Percentiles rank a stretch among this genome's conserved stretches.
These are phyloP conservation scores for Yarrowia yakushimensis DNA, from an alignment of 805 yeast species.

Conservation along the genomic window DNA sequence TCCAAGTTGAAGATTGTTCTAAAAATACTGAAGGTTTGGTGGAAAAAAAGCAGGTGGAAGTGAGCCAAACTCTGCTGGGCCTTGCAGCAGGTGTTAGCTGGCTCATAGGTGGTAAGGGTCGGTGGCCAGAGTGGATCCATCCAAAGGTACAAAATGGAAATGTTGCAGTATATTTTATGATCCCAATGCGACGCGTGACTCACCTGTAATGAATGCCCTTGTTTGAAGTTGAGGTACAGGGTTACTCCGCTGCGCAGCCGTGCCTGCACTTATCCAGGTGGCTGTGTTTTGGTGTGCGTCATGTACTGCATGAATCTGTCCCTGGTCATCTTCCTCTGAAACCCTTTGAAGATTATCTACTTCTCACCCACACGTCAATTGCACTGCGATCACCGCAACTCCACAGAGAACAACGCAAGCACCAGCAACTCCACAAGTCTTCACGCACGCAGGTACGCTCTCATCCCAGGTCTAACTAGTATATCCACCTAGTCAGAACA, in stretches of 20 bases:
- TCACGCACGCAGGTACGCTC: not conserved
- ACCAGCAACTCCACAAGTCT: not conserved
- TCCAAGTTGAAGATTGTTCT: not conserved
- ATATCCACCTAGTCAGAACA: not conserved
- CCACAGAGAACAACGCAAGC: not conserved
- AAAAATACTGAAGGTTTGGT: conserved; percentile 5
- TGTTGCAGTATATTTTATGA: not conserved
- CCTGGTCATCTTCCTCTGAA: not conserved
- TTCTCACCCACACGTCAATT: not conserved
- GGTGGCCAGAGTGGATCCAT: not conserved
- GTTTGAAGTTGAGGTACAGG: not conserved
- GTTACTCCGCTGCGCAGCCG: conserved; percentile 14
- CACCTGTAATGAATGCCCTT: not conserved
- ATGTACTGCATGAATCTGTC: not conserved
- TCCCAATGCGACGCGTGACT: not conserved
- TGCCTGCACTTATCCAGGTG: conserved; percentile 4
- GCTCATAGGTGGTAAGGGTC: not conserved
- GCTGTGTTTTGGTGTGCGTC: conserved; percentile 17
- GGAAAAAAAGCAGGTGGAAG: not conserved
- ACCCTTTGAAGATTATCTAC: not conserved
- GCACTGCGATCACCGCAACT: not conserved
- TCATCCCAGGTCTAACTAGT: not conserved
- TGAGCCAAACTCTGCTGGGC: conserved; percentile 3
- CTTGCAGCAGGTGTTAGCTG: not conserved
- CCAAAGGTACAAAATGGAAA: not conserved